A percentile compares a stretch with the other conserved stretches of the same genome.
Conservation (phyloP, 2,329 filamentous ascomycete species). For the Penicillium brasilianum region DNA sequence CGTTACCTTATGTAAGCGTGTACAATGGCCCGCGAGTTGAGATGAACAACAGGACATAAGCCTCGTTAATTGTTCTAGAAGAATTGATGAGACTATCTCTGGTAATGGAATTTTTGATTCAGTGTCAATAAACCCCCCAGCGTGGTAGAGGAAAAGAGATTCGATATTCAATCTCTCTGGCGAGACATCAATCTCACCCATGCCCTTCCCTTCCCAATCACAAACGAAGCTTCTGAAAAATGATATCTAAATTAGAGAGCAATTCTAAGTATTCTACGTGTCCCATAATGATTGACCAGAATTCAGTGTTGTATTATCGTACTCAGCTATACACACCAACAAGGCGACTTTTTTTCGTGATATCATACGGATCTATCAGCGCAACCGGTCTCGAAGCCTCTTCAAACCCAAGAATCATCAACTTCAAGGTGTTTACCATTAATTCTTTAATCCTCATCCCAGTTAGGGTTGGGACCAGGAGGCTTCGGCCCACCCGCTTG, state of each 20-base stretch:
- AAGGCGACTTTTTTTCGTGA: slow-evolving; percentile 37
- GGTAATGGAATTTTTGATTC: no score
- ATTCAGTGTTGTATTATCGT: slow-evolving; percentile 30
- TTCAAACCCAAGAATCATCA: slow-evolving; percentile 1
- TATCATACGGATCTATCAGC: slow-evolving; percentile 40
- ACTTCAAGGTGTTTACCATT: slow-evolving; percentile 5
- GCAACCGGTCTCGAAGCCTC: slow-evolving; percentile 27
- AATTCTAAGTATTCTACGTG: background rate
- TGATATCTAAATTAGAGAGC: background rate
- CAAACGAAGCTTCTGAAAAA: background rate
- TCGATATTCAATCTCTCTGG: no score
- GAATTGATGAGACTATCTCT: no score
- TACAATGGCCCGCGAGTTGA: background rate
- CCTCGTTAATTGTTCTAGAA: background rate
- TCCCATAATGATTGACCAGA: slow-evolving; percentile 17
- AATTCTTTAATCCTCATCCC: slow-evolving; percentile 65
- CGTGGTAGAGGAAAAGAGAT: background rate
- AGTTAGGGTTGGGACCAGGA: slow-evolving; percentile 85
- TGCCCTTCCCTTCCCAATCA: background rate
- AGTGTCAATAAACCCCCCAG: no score
- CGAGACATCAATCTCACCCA: background rate
- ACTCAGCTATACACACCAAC: slow-evolving; percentile 29
- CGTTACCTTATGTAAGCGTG: slow-evolving; percentile 9
- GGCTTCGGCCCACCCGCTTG: slow-evolving; percentile 98
- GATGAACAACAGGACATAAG: no score